phyloP scores from a whole-genome alignment of 768 basidiomycete genomes.

The Baorangia bicolor region DNA sequence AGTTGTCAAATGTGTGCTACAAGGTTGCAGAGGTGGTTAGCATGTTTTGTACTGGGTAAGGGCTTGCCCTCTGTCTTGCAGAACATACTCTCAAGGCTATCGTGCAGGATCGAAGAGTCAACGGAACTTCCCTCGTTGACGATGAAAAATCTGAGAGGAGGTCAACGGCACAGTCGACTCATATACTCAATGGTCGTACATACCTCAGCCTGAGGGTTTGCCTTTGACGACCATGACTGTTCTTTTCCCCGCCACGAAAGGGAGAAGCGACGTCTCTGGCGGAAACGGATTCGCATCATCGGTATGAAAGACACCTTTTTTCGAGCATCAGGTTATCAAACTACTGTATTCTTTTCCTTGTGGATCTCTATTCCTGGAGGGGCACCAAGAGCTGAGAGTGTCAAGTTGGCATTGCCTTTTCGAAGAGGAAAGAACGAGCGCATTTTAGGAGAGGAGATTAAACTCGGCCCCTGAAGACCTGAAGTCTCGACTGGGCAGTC shows the following conservation, averaged over 20 bases:
- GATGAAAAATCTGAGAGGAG: not conserved
- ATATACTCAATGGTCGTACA: not conserved
- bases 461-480: constrained; percentile 11
- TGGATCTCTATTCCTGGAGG: constrained; percentile 76
- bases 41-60: too few relatives aligned
- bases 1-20: too few relatives aligned
- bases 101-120: constrained; percentile 5
- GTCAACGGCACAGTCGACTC: not conserved
- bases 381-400: constrained; percentile 49
- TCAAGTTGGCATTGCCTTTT: constrained; percentile 4
- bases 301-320: not conserved
- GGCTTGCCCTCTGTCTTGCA: too few relatives aligned
- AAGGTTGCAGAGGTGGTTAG: too few relatives aligned
- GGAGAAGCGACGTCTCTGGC: not conserved
- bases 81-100: too few relatives aligned
- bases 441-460: not conserved
- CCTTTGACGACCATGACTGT: not conserved
- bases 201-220: constrained; percentile 3
- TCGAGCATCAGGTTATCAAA: constrained; percentile 1
- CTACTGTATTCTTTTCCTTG: constrained; percentile 44
- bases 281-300: not conserved
- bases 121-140: constrained; percentile 1
- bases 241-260: not conserved
- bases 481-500: not conserved
- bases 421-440: constrained; percentile 12